A percentile compares a stretch with the other conserved stretches of the same genome.
Conservation (phyloP, 768 basidiomycete species). For the Leccinum arenicola region DNA sequence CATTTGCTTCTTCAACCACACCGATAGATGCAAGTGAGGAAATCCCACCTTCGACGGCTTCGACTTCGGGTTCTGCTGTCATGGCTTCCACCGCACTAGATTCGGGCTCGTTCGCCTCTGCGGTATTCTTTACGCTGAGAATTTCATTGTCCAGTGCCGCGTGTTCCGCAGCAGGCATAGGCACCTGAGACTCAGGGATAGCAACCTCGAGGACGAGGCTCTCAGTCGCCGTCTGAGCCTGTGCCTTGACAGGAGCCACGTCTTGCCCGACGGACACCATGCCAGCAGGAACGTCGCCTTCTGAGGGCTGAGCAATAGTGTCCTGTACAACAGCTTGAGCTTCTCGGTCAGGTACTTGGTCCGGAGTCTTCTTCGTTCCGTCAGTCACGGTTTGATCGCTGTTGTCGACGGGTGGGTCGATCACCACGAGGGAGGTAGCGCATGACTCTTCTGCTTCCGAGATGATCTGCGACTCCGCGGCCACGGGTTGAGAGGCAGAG, state of each 20-base stretch:
- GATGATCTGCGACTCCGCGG: slow-evolving; percentile 7
- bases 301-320: neutral
- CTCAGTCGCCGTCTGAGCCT: slow-evolving; percentile 2
- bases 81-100: neutral
- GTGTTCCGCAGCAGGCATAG: slow-evolving; percentile 1
- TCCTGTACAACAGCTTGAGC: neutral
- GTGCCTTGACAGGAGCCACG: neutral
- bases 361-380: slow-evolving; percentile 7
- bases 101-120: neutral
- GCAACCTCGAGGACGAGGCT: neutral
- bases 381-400: neutral
- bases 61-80: neutral
- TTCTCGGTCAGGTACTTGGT: slow-evolving; percentile 4
- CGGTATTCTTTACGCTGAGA: neutral
- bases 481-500: neutral
- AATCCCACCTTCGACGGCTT: neutral
- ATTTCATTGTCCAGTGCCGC: slow-evolving; percentile 7
- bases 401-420: neutral
- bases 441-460: neutral
- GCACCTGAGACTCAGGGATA: neutral
- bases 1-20: neutral
- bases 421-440: neutral
- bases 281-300: neutral
- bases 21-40: neutral
- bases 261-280: neutral